Percentiles rank a stretch among this genome's conserved stretches.
Evolutionary conservation across 257 asterid genomes (phyloP).

Genomic region (Echites panduratus): DNA sequence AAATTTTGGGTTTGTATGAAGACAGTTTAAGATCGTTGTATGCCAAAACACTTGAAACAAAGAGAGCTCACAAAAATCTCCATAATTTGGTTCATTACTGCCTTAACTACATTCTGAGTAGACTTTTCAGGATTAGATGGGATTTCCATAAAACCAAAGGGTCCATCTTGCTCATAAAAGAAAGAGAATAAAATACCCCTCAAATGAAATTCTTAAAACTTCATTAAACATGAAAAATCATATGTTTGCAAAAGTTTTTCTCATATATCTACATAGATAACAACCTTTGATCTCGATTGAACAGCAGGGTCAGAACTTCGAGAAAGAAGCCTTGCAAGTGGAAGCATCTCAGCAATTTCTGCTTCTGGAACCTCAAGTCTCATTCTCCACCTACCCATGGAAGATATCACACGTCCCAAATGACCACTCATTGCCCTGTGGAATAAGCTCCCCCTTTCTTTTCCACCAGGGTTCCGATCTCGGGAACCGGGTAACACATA

Average conservation of each 20-base stretch:
- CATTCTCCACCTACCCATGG: slow-evolving; percentile 99
- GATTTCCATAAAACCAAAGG: not conserved
- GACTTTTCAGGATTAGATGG: not conserved
- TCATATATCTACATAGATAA: not conserved
- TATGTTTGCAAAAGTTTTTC: not conserved
- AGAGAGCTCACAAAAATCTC: not conserved
- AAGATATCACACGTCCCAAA: slow-evolving; percentile 89
- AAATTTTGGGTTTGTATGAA: not conserved
- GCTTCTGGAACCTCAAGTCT: slow-evolving; percentile 97
- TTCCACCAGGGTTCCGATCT: slow-evolving; percentile 73
- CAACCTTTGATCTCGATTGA: slow-evolving; percentile 93
- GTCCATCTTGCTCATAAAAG: not conserved
- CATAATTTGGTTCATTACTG: not conserved
- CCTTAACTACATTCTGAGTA: not conserved
- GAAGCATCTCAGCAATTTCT: slow-evolving; percentile 99
- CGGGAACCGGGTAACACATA: slow-evolving; percentile 98
- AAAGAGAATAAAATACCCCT: not conserved
- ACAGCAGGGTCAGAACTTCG: slow-evolving; percentile 99
- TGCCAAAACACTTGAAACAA: not conserved
- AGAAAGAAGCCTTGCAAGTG: slow-evolving; percentile 95
- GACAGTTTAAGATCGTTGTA: not conserved
- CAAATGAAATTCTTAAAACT: not conserved
- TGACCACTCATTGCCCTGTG: slow-evolving; percentile 92
- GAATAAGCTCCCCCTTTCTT: slow-evolving; percentile 83
- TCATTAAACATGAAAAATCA: not conserved